Evolutionary conservation across 805 yeast genomes (phyloP).

Genomic region (Pichia heedii): DNA sequence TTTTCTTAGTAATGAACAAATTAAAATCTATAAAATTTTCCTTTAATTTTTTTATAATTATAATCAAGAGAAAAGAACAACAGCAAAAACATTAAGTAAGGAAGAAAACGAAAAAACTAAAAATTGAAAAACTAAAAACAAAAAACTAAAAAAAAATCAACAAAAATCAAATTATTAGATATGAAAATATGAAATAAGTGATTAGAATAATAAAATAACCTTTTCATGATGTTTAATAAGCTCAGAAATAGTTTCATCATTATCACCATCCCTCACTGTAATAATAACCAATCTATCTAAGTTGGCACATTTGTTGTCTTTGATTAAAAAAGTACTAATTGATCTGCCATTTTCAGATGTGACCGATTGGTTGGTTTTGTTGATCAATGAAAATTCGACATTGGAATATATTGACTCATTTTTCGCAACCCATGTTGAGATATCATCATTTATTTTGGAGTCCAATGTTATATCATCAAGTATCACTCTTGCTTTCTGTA

Average conservation of each 20-base stretch:
- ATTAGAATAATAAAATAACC: background rate
- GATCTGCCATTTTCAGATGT: slow-evolving; percentile 1
- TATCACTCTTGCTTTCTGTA: slow-evolving; percentile 4
- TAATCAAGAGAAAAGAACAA: too few species aligned
- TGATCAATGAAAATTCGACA: slow-evolving; percentile 2
- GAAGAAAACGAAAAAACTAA: too few species aligned
- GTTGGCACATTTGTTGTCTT: background rate
- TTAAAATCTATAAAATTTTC: too few species aligned
- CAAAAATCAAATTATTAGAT: too few species aligned
- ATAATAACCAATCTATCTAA: background rate
- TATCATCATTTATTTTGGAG: background rate
- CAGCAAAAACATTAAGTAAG: too few species aligned
- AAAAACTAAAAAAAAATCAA: too few species aligned
- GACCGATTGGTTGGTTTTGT: background rate
- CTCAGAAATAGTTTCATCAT: background rate
- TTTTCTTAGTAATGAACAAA: too few species aligned
- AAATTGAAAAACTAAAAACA: too few species aligned
- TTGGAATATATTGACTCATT: slow-evolving; percentile 3
- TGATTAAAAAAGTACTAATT: background rate
- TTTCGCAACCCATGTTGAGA: background rate
- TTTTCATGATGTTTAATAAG: background rate
- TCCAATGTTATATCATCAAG: slow-evolving; percentile 2
- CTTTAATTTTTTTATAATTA: too few species aligned
- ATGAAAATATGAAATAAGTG: too few species aligned
- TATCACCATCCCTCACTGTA: background rate